Evolutionary conservation across 345 rosid species (phyloP).

Genomic region (Eutrema heterophyllum): DNA sequence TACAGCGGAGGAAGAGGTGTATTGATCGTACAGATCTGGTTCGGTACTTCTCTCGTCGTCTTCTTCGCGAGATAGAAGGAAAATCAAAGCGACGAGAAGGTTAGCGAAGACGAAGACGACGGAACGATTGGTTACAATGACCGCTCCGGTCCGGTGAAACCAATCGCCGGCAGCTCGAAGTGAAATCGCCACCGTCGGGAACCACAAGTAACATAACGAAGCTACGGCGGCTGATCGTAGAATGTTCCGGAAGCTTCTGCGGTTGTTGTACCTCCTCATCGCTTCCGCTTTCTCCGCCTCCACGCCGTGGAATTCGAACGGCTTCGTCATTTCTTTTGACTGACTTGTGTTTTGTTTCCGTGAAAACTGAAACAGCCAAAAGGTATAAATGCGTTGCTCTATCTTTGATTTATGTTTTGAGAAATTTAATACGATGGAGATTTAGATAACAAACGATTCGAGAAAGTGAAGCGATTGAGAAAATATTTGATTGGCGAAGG

Average conservation of each 20-base stretch:
- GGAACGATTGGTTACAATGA: background rate
- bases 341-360: background rate
- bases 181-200: background rate
- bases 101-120: constrained; percentile 14
- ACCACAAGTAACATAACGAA: background rate
- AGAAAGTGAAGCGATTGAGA: constrained; percentile 14
- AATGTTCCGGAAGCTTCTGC: background rate
- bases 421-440: background rate
- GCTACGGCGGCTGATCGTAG: background rate
- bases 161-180: background rate
- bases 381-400: background rate
- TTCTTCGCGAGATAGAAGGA: background rate
- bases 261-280: constrained; percentile 23
- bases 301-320: background rate
- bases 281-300: constrained; percentile 30
- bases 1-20: constrained; percentile 7
- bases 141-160: background rate
- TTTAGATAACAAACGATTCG: background rate
- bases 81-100: background rate
- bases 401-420: background rate
- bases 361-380: background rate
- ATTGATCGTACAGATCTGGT: constrained; percentile 16
- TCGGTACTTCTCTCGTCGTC: background rate
- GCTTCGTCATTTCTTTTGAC: background rate
- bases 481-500: constrained; percentile 9